Evolutionary conservation across 768 basidiomycete species (phyloP).

Genomic region (Psilocybe sp.): DNA sequence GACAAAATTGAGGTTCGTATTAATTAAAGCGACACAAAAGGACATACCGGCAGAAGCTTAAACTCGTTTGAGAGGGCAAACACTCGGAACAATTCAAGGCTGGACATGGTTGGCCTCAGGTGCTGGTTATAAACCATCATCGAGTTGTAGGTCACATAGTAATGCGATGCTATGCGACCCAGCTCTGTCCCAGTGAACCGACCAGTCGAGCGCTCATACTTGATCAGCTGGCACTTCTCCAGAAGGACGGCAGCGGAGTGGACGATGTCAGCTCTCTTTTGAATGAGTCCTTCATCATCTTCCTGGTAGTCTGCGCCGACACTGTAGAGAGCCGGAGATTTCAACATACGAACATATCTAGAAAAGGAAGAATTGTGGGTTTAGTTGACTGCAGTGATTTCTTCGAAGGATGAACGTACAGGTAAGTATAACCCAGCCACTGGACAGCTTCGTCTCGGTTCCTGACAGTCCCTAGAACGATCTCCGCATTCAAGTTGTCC

Average conservation of each 20-base stretch:
- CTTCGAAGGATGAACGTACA: slow-evolving; percentile 48
- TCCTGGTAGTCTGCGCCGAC: slow-evolving; percentile 90
- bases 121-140: slow-evolving; percentile 98
- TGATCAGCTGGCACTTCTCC: slow-evolving; percentile 92
- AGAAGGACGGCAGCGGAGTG: slow-evolving; percentile 92
- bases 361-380: slow-evolving; percentile 1
- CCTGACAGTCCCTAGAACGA: slow-evolving; percentile 90
- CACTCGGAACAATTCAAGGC: slow-evolving; percentile 89
- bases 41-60: slow-evolving; percentile 75
- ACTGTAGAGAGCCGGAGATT: slow-evolving; percentile 81
- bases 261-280: slow-evolving; percentile 91
- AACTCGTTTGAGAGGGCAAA: slow-evolving; percentile 97
- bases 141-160: slow-evolving; percentile 91
- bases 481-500: slow-evolving; percentile 96
- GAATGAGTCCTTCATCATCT: slow-evolving; percentile 76
- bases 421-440: slow-evolving; percentile 93
- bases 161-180: slow-evolving; percentile 91
- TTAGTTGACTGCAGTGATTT: slow-evolving; percentile 3
- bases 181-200: slow-evolving; percentile 92
- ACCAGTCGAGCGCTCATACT: slow-evolving; percentile 88
- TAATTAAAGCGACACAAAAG: background rate
- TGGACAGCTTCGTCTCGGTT: slow-evolving; percentile 97
- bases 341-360: slow-evolving; percentile 94
- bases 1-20: slow-evolving; percentile 6
- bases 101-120: slow-evolving; percentile 81